Evolutionary conservation across 177 flowering plant genomes (phyloP).

Genomic region (Vitis hybrid): DNA sequence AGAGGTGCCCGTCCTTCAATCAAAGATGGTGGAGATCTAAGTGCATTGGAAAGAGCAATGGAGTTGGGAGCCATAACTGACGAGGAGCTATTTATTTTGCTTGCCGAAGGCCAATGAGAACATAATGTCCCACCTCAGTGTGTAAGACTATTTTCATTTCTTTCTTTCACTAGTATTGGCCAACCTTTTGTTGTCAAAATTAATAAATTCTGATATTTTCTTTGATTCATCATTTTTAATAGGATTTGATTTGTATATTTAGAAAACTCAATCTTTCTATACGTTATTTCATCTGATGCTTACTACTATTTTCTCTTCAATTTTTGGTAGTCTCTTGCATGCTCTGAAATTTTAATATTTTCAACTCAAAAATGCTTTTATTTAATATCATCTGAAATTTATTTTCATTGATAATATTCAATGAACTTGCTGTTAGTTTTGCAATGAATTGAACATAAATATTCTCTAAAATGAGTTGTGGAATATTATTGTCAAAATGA

Average conservation of each 20-base stretch:
- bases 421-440: too few species aligned
- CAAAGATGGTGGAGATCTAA: conserved; percentile 75
- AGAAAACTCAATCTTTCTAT: not conserved
- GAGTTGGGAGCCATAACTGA: conserved; percentile 94
- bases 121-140: not conserved
- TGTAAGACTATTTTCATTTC: conserved; percentile 10
- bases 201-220: not conserved
- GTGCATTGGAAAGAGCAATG: conserved; percentile 86
- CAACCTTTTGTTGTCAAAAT: not conserved
- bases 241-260: too few species aligned
- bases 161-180: not conserved
- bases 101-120: conserved; percentile 48
- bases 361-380: too few species aligned
- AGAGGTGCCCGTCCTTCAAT: conserved; percentile 82
- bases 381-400: too few species aligned
- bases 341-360: too few species aligned
- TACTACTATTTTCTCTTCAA: too few species aligned
- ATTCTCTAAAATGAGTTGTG: too few species aligned
- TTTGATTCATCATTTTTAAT: not conserved
- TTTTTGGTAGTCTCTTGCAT: too few species aligned
- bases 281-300: not conserved
- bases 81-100: conserved; percentile 77
- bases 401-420: too few species aligned
- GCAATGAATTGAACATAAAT: too few species aligned
- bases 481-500: too few species aligned